Conservation (phyloP, 139 green algal species). For the Chlamydomonas asymmetrica region DNA sequence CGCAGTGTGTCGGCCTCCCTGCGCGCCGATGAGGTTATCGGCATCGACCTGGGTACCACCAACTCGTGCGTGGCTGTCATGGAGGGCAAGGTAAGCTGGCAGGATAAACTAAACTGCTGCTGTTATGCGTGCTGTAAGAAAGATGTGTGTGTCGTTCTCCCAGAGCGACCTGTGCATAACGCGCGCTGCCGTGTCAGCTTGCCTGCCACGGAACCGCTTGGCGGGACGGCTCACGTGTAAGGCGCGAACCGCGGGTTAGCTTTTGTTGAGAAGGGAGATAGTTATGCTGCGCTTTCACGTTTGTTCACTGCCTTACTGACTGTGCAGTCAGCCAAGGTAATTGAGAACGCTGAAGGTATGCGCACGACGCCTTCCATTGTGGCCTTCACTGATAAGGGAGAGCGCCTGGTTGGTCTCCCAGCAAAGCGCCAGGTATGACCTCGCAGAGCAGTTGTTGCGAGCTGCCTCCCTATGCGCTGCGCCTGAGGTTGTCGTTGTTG, state of each 20-base stretch:
- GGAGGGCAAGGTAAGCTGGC: slow-evolving; percentile 91
- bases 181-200: neutral
- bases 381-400: slow-evolving; percentile 97
- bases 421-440: slow-evolving; percentile 92
- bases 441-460: too few species aligned
- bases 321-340: slow-evolving; percentile 84
- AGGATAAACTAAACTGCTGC: too few species aligned
- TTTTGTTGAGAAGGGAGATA: too few species aligned
- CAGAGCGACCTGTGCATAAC: neutral
- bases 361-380: slow-evolving; percentile 97
- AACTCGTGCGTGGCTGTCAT: slow-evolving; percentile 99
- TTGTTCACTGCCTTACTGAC: too few species aligned
- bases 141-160: slow-evolving; percentile 2
- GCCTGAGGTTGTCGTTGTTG: neutral
- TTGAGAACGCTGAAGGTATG: slow-evolving; percentile 97
- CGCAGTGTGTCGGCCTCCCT: slow-evolving; percentile 48
- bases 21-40: slow-evolving; percentile 90
- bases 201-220: neutral
- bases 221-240: too few species aligned
- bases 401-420: slow-evolving; percentile 90
- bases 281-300: too few species aligned
- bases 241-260: too few species aligned
- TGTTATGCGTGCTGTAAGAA: too few species aligned
- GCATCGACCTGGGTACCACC: slow-evolving; percentile 98
- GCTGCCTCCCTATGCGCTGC: neutral